These are phyloP conservation scores for Stenogyne calaminthoides DNA, from an alignment of 305 asterid genomes.

Conservation along the genomic window DNA sequence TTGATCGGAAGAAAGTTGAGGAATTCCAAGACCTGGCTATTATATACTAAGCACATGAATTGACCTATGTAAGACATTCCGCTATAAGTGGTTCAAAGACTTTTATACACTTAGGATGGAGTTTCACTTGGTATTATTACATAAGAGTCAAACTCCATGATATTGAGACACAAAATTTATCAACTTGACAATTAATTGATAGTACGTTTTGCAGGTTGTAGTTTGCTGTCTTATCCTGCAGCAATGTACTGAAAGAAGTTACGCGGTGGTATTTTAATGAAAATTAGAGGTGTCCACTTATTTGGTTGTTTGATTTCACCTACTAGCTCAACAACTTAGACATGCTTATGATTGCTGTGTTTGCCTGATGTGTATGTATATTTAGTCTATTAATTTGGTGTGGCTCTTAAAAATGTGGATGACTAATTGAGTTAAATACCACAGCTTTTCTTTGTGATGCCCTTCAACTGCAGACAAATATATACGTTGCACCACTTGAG, in stretches of 20 bases:
- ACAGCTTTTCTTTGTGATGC: background rate
- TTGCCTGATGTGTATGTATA: background rate
- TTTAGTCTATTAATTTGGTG: background rate
- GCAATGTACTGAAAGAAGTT: slow-evolving; percentile 14
- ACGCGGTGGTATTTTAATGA: background rate
- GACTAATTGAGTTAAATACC: background rate
- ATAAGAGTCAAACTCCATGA: background rate
- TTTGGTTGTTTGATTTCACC: background rate
- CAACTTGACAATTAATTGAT: background rate
- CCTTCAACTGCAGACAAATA: too few relatives aligned
- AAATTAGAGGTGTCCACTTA: background rate
- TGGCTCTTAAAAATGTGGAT: background rate
- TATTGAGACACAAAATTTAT: background rate
- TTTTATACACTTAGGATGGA: too few relatives aligned
- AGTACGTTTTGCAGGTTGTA: background rate
- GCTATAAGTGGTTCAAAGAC: background rate
- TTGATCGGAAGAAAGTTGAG: background rate
- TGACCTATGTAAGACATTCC: background rate
- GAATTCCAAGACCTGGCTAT: background rate
- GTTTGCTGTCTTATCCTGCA: slow-evolving; percentile 6
- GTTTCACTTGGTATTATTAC: background rate
- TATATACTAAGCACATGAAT: background rate
- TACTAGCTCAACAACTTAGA: background rate
- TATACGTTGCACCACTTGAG: too few relatives aligned
- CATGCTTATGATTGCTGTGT: background rate